phyloP scores from a whole-genome alignment of 257 asterid species.

The Buddleja alternifolia region DNA sequence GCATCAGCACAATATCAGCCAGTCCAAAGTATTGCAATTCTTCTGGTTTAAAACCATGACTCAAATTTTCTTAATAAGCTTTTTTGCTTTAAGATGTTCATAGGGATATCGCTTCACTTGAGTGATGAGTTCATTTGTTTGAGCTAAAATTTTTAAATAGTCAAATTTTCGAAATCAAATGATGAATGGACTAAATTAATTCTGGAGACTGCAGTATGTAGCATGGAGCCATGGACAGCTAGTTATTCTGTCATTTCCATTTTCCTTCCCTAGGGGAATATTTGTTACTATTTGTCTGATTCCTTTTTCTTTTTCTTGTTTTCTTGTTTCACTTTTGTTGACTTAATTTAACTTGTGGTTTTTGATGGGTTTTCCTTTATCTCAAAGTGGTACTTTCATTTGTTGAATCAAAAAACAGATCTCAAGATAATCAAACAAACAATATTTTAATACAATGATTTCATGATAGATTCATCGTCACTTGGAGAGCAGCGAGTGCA shows the following conservation, averaged over 20 bases:
- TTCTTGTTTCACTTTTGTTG: not conserved
- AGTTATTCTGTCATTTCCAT: constrained; percentile 17
- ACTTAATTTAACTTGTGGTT: not conserved
- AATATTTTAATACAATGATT: too few relatives aligned
- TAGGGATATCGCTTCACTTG: not conserved
- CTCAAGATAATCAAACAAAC: too few relatives aligned
- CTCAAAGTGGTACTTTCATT: too few relatives aligned
- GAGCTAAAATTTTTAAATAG: not conserved
- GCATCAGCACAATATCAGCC: constrained; percentile 9
- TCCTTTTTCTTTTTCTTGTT: not conserved
- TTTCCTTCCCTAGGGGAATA: not conserved
- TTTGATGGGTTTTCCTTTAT: not conserved
- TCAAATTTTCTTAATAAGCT: not conserved
- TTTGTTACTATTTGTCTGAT: not conserved
- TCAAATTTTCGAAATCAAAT: constrained; percentile 4
- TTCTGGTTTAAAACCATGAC: not conserved
- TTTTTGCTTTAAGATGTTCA: constrained; percentile 2
- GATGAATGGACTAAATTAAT: not conserved
- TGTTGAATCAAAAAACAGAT: too few relatives aligned
- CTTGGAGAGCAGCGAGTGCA: constrained; percentile 10
- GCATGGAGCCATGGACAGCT: not conserved
- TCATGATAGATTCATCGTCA: constrained; percentile 13
- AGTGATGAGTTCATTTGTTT: not conserved
- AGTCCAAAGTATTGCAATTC: not conserved
- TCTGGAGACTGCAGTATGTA: not conserved